Conservation (phyloP, 2,329 filamentous ascomycete genomes). For the Aspergillus ochraceus region DNA sequence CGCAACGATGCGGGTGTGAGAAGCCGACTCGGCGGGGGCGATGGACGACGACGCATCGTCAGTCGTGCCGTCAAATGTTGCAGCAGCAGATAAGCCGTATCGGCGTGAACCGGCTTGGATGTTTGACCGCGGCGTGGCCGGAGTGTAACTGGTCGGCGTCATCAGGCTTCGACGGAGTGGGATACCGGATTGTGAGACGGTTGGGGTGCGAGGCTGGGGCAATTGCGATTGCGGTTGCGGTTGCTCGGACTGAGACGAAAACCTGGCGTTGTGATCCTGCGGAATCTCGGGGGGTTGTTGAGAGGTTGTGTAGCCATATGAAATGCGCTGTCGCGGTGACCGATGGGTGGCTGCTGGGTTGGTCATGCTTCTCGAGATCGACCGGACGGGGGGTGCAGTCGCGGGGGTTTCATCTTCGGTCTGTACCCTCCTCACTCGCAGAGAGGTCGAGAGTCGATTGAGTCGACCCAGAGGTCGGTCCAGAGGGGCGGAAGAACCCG, state of each 20-base stretch:
- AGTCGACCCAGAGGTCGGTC: constrained; percentile 40
- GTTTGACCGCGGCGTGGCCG: constrained; percentile 37
- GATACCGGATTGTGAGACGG: constrained; percentile 33
- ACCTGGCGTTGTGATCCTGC: constrained; percentile 22
- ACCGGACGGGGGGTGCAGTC: constrained; percentile 33
- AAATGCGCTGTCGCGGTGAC: constrained; percentile 35
- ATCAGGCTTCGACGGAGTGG: constrained; percentile 40
- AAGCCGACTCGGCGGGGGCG: constrained; percentile 22
- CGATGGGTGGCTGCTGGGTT: constrained; percentile 29
- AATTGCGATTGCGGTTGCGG: constrained; percentile 17
- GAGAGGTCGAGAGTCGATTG: constrained; percentile 41
- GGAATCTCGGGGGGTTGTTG: constrained; percentile 26
- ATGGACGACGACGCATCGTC: constrained; percentile 21
- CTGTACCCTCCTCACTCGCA: constrained; percentile 38
- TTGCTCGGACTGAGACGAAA: constrained; percentile 22
- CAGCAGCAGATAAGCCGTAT: constrained; percentile 32
- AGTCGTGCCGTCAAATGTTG: constrained; percentile 17
- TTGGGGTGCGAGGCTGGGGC: constrained; percentile 32
- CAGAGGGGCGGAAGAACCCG: constrained; percentile 26
- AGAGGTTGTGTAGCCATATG: constrained; percentile 28
- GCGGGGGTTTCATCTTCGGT: constrained; percentile 38
- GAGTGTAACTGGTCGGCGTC: constrained; percentile 34
- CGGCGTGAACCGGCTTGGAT: constrained; percentile 45
- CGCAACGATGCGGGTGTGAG: constrained; percentile 34
- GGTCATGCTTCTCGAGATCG: constrained; percentile 45